Conservation (phyloP, 805 yeast species). For the Pachysolen tannophilus region DNA sequence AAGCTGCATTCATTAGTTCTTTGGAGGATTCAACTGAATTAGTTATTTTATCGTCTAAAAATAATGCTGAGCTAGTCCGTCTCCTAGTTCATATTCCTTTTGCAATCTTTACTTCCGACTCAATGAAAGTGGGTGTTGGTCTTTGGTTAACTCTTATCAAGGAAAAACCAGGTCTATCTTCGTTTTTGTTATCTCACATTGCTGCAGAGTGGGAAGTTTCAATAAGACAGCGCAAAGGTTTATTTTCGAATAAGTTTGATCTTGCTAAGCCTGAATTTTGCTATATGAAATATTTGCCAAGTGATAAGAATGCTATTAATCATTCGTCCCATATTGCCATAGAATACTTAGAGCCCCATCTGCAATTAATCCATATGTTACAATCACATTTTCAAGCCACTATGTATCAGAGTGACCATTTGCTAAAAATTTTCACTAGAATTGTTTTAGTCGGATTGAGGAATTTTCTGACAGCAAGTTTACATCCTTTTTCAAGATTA, state of each 20-base stretch:
- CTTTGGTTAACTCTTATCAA: constrained; percentile 76
- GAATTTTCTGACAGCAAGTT: constrained; percentile 49
- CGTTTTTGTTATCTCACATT: constrained; percentile 60
- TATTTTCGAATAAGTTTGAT: constrained; percentile 54
- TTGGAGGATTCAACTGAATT: constrained; percentile 34
- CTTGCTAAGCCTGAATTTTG: constrained; percentile 49
- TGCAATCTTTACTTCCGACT: constrained; percentile 45
- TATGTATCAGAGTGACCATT: constrained; percentile 59
- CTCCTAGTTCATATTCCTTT: constrained; percentile 68
- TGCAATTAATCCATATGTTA: constrained; percentile 57
- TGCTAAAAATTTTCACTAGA: constrained; percentile 60
- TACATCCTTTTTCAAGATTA: constrained; percentile 76
- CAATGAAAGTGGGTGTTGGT: constrained; percentile 59
- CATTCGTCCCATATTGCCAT: constrained; percentile 39
- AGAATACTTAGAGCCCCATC: constrained; percentile 57
- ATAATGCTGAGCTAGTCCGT: constrained; percentile 38
- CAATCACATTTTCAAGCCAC: constrained; percentile 76
- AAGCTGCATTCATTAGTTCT: constrained; percentile 29
- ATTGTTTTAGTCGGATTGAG: constrained; percentile 49
- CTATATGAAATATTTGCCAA: constrained; percentile 86
- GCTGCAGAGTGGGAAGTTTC: constrained; percentile 62
- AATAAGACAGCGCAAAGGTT: constrained; percentile 50
- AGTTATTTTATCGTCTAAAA: constrained; percentile 27
- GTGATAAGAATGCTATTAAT: constrained; percentile 53
- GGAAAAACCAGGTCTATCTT: constrained; percentile 51